These are phyloP conservation scores for Pezicula neosporulosa DNA, from an alignment of 2,329 filamentous ascomycete species.

Conservation along the genomic window DNA sequence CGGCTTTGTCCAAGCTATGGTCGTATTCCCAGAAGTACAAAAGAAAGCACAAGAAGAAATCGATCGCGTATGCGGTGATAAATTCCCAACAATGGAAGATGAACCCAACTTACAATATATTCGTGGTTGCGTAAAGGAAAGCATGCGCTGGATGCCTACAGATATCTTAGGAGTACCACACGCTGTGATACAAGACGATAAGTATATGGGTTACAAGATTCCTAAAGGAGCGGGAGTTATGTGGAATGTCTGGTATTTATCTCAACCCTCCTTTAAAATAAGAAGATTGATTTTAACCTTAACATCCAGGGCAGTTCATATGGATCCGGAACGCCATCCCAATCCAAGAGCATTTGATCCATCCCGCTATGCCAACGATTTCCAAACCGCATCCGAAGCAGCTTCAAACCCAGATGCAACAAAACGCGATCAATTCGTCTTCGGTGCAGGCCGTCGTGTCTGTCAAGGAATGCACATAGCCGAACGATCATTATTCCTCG, in stretches of 20 bases:
- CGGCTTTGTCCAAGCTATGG: slow-evolving; percentile 35
- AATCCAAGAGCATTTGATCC: slow-evolving; percentile 36
- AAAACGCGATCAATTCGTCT: slow-evolving; percentile 50
- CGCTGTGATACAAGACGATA: slow-evolving; percentile 37
- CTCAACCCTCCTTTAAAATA: no score
- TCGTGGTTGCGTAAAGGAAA: slow-evolving; percentile 39
- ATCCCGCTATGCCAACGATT: neutral
- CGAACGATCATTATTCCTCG: slow-evolving; percentile 43
- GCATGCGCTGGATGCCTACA: slow-evolving; percentile 21
- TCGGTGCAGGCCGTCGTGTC: slow-evolving; percentile 52
- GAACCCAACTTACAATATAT: slow-evolving; percentile 36
- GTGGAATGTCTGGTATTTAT: slow-evolving; percentile 23
- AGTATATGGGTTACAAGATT: slow-evolving; percentile 41
- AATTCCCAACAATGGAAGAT: slow-evolving; percentile 35
- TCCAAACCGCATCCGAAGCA: neutral
- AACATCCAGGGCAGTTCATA: slow-evolving; percentile 34
- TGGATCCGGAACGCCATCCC: slow-evolving; percentile 38
- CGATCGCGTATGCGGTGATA: slow-evolving; percentile 34
- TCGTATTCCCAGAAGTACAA: slow-evolving; percentile 37
- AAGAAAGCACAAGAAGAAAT: slow-evolving; percentile 38
- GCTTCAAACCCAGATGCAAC: slow-evolving; percentile 33
- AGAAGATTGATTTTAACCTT: no score
- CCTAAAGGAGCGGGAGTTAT: slow-evolving; percentile 42
- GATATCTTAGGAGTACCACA: slow-evolving; percentile 32
- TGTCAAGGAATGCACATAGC: slow-evolving; percentile 55